Percentiles rank a stretch among this genome's conserved stretches.
These are phyloP conservation scores for Bacidia rubella DNA, from an alignment of 495 filamentous ascomycete species.

Conservation along the genomic window DNA sequence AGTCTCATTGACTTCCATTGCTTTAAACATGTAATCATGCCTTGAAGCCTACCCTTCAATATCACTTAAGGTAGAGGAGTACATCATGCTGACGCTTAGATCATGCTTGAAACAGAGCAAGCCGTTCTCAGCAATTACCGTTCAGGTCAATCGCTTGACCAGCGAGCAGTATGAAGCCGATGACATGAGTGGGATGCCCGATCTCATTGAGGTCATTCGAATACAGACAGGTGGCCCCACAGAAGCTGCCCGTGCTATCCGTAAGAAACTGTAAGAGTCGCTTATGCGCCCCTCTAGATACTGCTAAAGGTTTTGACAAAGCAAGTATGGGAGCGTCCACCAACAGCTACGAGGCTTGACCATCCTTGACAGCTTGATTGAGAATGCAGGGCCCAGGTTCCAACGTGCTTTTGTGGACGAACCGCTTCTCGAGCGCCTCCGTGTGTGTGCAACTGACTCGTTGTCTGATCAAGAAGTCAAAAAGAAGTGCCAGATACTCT, in stretches of 20 bases:
- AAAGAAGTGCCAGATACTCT: constrained; percentile 73
- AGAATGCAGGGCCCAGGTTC: constrained; percentile 85
- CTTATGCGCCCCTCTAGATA: not conserved
- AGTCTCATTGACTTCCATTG: too few relatives aligned
- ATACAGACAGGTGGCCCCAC: constrained; percentile 78
- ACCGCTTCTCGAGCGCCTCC: constrained; percentile 81
- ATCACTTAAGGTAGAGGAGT: too few relatives aligned
- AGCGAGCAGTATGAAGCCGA: constrained; percentile 82
- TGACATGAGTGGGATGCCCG: constrained; percentile 81
- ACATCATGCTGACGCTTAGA: not conserved
- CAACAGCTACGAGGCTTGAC: constrained; percentile 81
- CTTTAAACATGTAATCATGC: too few relatives aligned
- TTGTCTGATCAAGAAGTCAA: constrained; percentile 76
- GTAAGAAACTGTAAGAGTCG: constrained; percentile 75
- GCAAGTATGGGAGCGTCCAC: constrained; percentile 89
- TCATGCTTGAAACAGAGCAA: constrained; percentile 57
- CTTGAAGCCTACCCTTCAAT: too few relatives aligned
- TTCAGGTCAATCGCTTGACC: constrained; percentile 83
- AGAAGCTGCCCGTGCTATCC: constrained; percentile 81
- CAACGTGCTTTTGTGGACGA: constrained; percentile 82
- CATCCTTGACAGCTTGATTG: constrained; percentile 85
- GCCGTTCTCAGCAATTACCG: constrained; percentile 86
- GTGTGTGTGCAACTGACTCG: constrained; percentile 72
- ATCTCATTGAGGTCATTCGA: constrained; percentile 84
- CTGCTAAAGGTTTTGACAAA: constrained; percentile 16